Conservation (phyloP, 306 rosid species). For the Sechiopsis laciniata region DNA sequence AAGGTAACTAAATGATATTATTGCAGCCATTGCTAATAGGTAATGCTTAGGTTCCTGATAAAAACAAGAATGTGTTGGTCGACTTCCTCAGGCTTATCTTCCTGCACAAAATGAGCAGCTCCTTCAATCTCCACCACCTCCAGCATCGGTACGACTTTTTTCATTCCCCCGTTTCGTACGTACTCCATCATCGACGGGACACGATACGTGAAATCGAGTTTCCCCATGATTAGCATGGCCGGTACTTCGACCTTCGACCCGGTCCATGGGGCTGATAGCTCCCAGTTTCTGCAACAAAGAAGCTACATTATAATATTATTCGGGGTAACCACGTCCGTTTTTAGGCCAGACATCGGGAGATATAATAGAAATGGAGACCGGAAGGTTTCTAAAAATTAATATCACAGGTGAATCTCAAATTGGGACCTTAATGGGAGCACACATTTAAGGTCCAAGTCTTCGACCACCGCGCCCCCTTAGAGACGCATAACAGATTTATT, state of each 20-base stretch:
- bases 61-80: constrained; percentile 25
- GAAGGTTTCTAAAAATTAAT: too few relatives aligned
- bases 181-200: constrained; percentile 27
- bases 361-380: too few relatives aligned
- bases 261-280: constrained; percentile 32
- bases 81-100: constrained; percentile 30
- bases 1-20: neutral
- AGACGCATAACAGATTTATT: too few relatives aligned
- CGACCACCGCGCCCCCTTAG: too few relatives aligned
- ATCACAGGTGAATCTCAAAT: too few relatives aligned
- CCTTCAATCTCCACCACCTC: constrained; percentile 33
- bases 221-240: constrained; percentile 25
- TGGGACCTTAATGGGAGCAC: too few relatives aligned
- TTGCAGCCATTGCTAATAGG: neutral
- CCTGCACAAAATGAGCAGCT: constrained; percentile 30
- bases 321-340: too few relatives aligned
- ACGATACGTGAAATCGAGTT: constrained; percentile 24
- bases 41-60: constrained; percentile 19
- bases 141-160: constrained; percentile 23
- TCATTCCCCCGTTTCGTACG: constrained; percentile 26
- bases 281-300: constrained; percentile 26
- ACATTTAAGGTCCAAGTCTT: too few relatives aligned
- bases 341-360: too few relatives aligned
- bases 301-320: neutral
- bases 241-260: constrained; percentile 29